Evolutionary conservation across 345 rosid species (phyloP).

Genomic region (Angophora floribunda): DNA sequence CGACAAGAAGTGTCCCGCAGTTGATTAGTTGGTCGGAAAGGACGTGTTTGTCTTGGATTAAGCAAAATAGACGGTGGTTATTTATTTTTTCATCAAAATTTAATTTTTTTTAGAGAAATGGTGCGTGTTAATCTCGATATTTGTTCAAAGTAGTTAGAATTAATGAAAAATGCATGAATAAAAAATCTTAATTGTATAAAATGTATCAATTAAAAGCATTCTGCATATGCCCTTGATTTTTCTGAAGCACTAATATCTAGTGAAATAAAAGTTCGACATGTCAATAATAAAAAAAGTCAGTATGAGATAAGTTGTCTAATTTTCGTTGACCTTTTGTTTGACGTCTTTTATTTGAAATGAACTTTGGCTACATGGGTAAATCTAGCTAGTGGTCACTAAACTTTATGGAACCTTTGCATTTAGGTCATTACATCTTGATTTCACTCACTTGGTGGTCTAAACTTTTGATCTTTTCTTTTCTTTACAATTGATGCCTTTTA

Average conservation of each 20-base stretch:
- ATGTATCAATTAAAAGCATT: accelerated
- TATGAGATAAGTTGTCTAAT: not conserved
- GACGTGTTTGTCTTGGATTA: too few relatives aligned
- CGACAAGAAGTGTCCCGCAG: too few relatives aligned
- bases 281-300: not conserved
- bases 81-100: too few relatives aligned
- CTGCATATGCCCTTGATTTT: not conserved
- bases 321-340: not conserved
- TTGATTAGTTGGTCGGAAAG: too few relatives aligned
- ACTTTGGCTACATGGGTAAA: not conserved
- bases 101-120: too few relatives aligned
- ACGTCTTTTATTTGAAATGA: not conserved
- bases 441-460: not conserved
- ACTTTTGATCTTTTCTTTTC: not conserved
- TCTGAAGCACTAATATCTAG: not conserved
- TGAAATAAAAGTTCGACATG: not conserved
- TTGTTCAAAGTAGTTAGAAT: too few relatives aligned
- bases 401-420: not conserved
- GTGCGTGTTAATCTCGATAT: too few relatives aligned
- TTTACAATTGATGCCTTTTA: not conserved
- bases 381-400: not conserved
- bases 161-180: too few relatives aligned
- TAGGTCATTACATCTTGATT: not conserved
- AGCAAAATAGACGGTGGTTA: too few relatives aligned
- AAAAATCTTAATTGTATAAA: not conserved